Base-by-base conservation (phyloP, 1,284 basidiomycete genomes). In the Heterobasidion parviporum region DNA sequence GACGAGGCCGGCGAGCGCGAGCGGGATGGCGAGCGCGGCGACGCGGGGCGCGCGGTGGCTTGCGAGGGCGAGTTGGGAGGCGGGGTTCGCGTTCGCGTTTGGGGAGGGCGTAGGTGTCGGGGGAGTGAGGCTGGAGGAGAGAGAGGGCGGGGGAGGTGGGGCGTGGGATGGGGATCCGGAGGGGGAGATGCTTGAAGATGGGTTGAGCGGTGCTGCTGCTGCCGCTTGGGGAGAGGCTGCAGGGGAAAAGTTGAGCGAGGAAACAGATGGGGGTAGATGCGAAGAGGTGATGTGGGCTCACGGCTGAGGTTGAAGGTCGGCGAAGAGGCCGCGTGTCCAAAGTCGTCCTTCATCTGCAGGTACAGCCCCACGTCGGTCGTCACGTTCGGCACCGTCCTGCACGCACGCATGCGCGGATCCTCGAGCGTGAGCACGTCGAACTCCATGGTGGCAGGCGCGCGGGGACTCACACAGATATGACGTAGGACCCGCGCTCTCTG, bases 1-100 rank as follows among this genome's bases (percentile, higher is more conserved):
- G 57, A 79, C 71, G 18, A 67, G 67, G 34, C 67, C 68, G 18
- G 77, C 69, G 54, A 76, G 67, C 3, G 75, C 72, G 38, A 80
- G 68, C 1, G 77, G 78, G 18, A 78, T 69, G 14, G 73, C 76
- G 54, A 74, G 70, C 1, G 76, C 75, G 0, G 72, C 74, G 32
- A 68, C 64, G 4, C 76, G 72, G 3, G 69, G 64, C 26, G 18
- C 8, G 9, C 71, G 66, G 6, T 61, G 57, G 50, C 62, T 70
- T 5, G 67, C 66, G 8, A 69, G 65, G 12, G 70, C 60, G 43
- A 69, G 35, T 50, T 57, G 43, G 57, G 65, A 49, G 46, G 44
- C 38, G 55, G 54, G n/a, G 53, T 50, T 26, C 55, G 57, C 43
- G 56, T 48, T 38, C 56, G 15, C 33, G 51, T 57, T 46, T n/a